A percentile compares a stretch with the other conserved stretches of the same genome.
These are phyloP conservation scores for Baorangia bicolor DNA, from an alignment of 768 basidiomycete species.

Conservation along the genomic window DNA sequence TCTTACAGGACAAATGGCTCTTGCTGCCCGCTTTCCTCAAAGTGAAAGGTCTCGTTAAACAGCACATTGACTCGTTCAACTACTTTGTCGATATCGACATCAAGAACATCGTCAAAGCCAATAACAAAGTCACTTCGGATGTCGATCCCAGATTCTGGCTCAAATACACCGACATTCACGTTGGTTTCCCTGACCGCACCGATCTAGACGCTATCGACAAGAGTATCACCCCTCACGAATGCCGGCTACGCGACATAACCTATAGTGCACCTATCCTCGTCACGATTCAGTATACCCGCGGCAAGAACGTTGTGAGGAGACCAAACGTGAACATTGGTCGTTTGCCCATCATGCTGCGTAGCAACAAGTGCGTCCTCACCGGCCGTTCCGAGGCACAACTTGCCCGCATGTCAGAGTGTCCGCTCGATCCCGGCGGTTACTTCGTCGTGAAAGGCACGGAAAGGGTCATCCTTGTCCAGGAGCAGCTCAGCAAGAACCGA, in stretches of 20 bases:
- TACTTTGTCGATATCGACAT: slow-evolving; percentile 98
- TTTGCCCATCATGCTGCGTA: slow-evolving; percentile 94
- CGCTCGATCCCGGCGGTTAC: slow-evolving; percentile 98
- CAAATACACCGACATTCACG: slow-evolving; percentile 93
- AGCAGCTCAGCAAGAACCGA: slow-evolving; percentile 97
- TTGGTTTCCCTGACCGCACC: slow-evolving; percentile 88
- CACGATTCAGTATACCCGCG: slow-evolving; percentile 92
- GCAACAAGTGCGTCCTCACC: slow-evolving; percentile 90
- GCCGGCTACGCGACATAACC: slow-evolving; percentile 91
- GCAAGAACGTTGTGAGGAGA: slow-evolving; percentile 82
- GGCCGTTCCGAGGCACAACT: slow-evolving; percentile 75
- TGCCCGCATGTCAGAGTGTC: slow-evolving; percentile 96
- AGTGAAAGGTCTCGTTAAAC: slow-evolving; percentile 98
- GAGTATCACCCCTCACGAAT: slow-evolving; percentile 93
- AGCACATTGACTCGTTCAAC: slow-evolving; percentile 98
- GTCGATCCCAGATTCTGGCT: slow-evolving; percentile 97
- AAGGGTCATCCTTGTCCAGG: slow-evolving; percentile 98
- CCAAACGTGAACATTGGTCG: slow-evolving; percentile 85
- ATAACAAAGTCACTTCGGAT: slow-evolving; percentile 92
- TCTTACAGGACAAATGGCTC: slow-evolving; percentile 92
- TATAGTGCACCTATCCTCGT: slow-evolving; percentile 93
- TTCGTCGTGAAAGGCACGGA: slow-evolving; percentile 99
- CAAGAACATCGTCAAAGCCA: slow-evolving; percentile 93
- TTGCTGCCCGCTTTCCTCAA: slow-evolving; percentile 94
- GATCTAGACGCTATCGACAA: slow-evolving; percentile 78